Evolutionary conservation across 805 yeast species (phyloP).

Genomic region (Ogataea methylovora): DNA sequence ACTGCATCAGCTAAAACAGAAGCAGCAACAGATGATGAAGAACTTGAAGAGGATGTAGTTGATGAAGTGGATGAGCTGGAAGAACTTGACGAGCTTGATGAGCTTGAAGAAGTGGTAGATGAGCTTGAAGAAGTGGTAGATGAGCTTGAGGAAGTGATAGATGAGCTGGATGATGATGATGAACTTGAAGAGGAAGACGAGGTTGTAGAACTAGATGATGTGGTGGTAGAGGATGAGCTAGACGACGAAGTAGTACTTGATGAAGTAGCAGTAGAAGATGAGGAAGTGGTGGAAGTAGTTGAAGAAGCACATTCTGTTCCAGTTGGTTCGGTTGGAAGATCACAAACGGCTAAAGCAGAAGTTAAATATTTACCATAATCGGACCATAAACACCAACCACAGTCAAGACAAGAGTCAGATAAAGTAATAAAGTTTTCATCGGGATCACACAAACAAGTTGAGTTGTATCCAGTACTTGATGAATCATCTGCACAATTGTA

Average conservation of each 20-base stretch:
- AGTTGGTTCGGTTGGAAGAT: slow-evolving; percentile 2
- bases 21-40: background rate
- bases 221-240: too few relatives aligned
- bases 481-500: slow-evolving; percentile 2
- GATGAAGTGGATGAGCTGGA: background rate
- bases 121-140: background rate
- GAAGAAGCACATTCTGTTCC: background rate
- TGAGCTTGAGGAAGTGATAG: background rate
- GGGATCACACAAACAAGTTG: slow-evolving; percentile 23
- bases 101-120: too few relatives aligned
- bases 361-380: slow-evolving; percentile 4
- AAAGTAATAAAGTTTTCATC: slow-evolving; percentile 19
- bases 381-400: slow-evolving; percentile 8
- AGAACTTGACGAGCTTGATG: background rate
- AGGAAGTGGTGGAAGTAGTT: background rate
- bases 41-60: background rate
- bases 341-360: slow-evolving; percentile 5
- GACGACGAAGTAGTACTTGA: too few relatives aligned
- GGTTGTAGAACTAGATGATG: background rate
- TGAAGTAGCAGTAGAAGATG: too few relatives aligned
- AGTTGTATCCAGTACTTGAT: slow-evolving; percentile 23
- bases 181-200: background rate
- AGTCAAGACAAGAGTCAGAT: slow-evolving; percentile 27
- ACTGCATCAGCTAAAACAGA: background rate
- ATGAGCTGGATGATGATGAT: background rate